phyloP scores from a whole-genome alignment of 495 filamentous ascomycete species.

The Pyrenula massariospora region DNA sequence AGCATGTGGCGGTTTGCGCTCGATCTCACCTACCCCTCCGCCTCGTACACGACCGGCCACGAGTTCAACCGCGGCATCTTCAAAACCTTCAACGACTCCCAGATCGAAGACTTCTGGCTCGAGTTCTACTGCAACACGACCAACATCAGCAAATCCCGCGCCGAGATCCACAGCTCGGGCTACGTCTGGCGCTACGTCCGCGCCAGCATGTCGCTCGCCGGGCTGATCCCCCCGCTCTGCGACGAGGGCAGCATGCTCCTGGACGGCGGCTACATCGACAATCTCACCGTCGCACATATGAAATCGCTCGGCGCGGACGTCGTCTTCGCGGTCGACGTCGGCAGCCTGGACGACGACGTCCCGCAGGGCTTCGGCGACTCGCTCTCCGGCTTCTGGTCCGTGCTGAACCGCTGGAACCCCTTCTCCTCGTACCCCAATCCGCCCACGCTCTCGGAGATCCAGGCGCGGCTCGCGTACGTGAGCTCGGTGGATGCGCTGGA shows the following conservation, averaged over 20 bases:
- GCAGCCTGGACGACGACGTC: conserved; percentile 76
- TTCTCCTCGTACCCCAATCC: conserved; percentile 80
- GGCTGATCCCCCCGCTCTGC: conserved; percentile 83
- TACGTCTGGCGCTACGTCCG: conserved; percentile 96
- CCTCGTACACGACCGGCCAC: conserved; percentile 93
- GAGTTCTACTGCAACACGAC: conserved; percentile 99
- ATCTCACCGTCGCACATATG: conserved; percentile 95
- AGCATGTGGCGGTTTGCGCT: conserved; percentile 96
- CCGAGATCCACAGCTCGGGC: conserved; percentile 84
- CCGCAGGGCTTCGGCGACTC: conserved; percentile 89
- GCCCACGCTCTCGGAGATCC: conserved; percentile 90
- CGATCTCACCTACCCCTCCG: conserved; percentile 88
- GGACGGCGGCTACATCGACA: conserved; percentile 95
- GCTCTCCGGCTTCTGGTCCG: conserved; percentile 89
- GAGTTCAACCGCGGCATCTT: conserved; percentile 99
- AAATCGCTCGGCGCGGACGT: conserved; percentile 84
- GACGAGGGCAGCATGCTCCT: conserved; percentile 94
- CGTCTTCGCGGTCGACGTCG: conserved; percentile 94
- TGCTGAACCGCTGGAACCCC: conserved; percentile 92
- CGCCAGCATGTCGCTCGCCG: conserved; percentile 91
- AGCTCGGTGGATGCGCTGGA: conserved; percentile 87
- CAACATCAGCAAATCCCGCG: conserved; percentile 82
- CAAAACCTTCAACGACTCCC: conserved; percentile 90
- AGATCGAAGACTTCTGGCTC: conserved; percentile 98
- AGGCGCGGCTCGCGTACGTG: conserved; percentile 88